phyloP scores from a whole-genome alignment of 228 moss, liverwort and hornwort species.

The Sphagnum fallax region DNA sequence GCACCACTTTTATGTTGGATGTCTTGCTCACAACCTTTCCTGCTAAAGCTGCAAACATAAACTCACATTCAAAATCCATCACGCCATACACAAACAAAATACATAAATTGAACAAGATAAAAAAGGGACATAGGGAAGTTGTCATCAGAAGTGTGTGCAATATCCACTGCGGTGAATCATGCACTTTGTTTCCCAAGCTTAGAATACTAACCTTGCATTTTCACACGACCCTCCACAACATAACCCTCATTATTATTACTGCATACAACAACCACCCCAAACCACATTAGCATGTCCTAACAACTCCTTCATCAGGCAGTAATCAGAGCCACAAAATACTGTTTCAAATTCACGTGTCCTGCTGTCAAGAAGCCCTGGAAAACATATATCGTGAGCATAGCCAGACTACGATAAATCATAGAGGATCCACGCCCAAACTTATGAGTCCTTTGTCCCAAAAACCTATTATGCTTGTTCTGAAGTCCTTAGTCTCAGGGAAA shows the following conservation, averaged over 20 bases:
- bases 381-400: too few species aligned
- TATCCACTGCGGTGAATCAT: neutral
- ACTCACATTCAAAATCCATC: neutral
- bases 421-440: too few species aligned
- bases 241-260: slow-evolving; percentile 52
- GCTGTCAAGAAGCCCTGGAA: too few species aligned
- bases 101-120: neutral
- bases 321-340: too few species aligned
- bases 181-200: neutral
- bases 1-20: slow-evolving; percentile 53
- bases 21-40: slow-evolving; percentile 44
- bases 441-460: too few species aligned
- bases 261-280: slow-evolving; percentile 5
- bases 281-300: too few species aligned
- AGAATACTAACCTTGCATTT: slow-evolving; percentile 42
- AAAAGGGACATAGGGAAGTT: neutral
- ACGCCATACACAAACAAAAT: neutral
- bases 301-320: too few species aligned
- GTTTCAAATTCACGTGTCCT: too few species aligned
- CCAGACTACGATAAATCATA: too few species aligned
- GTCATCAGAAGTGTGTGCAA: neutral
- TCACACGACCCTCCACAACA: slow-evolving; percentile 70
- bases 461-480: too few species aligned
- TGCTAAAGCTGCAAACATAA: slow-evolving; percentile 41
- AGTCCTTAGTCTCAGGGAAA: too few species aligned